Evolutionary conservation across 495 filamentous ascomycete genomes (phyloP).

Genomic region (Aspergillus sparsus): DNA sequence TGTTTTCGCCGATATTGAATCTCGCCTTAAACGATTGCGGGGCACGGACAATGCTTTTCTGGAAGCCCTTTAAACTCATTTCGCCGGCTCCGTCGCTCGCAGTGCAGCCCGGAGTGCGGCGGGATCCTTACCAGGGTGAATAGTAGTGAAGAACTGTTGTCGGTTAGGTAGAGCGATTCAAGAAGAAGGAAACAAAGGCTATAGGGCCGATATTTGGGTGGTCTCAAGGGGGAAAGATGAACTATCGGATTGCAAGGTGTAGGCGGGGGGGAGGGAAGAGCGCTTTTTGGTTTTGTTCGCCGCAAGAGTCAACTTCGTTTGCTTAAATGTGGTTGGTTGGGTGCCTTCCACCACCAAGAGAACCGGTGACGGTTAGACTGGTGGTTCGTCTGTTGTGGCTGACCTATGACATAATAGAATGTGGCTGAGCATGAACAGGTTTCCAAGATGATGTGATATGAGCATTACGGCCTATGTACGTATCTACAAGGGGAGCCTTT

Average conservation of each 20-base stretch:
- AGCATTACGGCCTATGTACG: no score
- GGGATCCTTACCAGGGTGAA: background rate
- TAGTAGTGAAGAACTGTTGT: background rate
- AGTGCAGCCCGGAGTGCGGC: background rate
- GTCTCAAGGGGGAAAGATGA: constrained; percentile 8
- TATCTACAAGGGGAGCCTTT: no score
- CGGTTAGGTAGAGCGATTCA: constrained; percentile 2
- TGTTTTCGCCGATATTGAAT: constrained; percentile 91
- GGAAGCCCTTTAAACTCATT: constrained; percentile 98
- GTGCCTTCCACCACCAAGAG: constrained; percentile 3
- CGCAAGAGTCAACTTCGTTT: background rate
- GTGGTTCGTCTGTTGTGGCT: constrained; percentile 21
- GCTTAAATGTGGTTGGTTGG: background rate
- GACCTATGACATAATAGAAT: background rate
- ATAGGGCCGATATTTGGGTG: background rate
- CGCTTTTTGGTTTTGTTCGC: constrained; percentile 15
- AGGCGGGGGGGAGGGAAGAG: constrained; percentile 14
- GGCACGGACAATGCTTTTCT: constrained; percentile 82
- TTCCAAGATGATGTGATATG: no score
- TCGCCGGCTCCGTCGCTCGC: constrained; percentile 8
- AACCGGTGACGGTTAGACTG: constrained; percentile 30
- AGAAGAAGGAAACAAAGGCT: constrained; percentile 11
- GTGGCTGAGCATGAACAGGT: constrained; percentile 23
- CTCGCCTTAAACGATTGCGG: constrained; percentile 87
- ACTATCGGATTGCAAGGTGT: constrained; percentile 14